Conservation (phyloP, 345 rosid genomes). For the Lumnitzera littorea region DNA sequence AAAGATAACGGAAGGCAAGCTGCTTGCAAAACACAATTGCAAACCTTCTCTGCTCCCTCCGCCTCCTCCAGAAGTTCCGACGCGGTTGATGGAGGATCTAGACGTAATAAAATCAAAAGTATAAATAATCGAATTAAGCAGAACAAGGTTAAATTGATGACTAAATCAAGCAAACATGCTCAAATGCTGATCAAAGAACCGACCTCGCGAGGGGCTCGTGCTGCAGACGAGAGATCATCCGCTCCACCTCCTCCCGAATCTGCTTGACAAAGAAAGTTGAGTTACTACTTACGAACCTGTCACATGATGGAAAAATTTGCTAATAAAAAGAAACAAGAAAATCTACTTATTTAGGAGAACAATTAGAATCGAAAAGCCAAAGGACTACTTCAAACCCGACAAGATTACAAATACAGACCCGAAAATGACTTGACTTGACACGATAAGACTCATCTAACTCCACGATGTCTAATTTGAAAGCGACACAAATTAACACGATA, state of each 20-base stretch:
- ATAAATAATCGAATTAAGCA: background rate
- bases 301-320: too few relatives aligned
- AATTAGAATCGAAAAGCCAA: too few relatives aligned
- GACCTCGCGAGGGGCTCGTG: conserved; percentile 22
- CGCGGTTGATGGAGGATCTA: conserved; percentile 24
- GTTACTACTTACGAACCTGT: too few relatives aligned
- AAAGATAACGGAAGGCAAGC: conserved; percentile 34
- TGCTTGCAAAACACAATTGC: conserved; percentile 34
- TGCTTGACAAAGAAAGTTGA: conserved; percentile 9
- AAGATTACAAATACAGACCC: too few relatives aligned
- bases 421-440: too few relatives aligned
- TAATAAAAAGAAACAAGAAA: too few relatives aligned
- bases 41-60: conserved; percentile 6
- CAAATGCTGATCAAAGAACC: conserved; percentile 3
- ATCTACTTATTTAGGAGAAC: too few relatives aligned
- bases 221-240: conserved; percentile 7
- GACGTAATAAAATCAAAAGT: background rate
- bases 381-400: too few relatives aligned
- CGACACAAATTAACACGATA: too few relatives aligned
- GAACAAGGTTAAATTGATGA: background rate
- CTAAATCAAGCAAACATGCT: background rate
- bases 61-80: conserved; percentile 21
- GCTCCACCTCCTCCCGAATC: conserved; percentile 46
- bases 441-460: too few relatives aligned
- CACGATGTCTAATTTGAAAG: too few relatives aligned